Evolutionary conservation across 2,329 filamentous ascomycete genomes (phyloP).

Genomic region (Colletotrichum paranaense): DNA sequence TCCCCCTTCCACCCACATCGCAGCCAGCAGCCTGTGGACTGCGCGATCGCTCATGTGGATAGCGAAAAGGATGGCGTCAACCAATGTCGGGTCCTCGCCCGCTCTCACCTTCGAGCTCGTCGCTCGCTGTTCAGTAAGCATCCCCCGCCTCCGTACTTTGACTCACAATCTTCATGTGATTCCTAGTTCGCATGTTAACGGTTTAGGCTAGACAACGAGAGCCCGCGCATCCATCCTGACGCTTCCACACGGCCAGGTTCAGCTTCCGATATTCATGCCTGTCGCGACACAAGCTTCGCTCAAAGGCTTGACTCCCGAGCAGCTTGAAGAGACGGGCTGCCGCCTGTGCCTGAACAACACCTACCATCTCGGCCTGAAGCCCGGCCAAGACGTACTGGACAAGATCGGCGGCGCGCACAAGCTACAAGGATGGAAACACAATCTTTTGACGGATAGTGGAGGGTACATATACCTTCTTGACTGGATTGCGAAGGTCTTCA

Average conservation of each 20-base stretch:
- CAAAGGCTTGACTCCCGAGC: slow-evolving; percentile 92
- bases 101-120: slow-evolving; percentile 84
- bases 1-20: not conserved
- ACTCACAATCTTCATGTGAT: slow-evolving; percentile 3
- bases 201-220: slow-evolving; percentile 79
- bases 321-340: slow-evolving; percentile 90
- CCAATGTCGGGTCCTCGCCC: slow-evolving; percentile 64
- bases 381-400: slow-evolving; percentile 89
- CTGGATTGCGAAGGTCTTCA: not conserved
- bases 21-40: slow-evolving; percentile 5
- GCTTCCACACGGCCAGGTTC: slow-evolving; percentile 91
- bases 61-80: slow-evolving; percentile 58
- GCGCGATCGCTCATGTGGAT: slow-evolving; percentile 34
- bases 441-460: slow-evolving; percentile 87
- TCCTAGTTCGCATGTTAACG: slow-evolving; percentile 9
- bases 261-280: slow-evolving; percentile 97
- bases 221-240: slow-evolving; percentile 89
- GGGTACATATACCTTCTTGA: slow-evolving; percentile 58
- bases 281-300: slow-evolving; percentile 96
- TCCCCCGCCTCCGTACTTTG: not conserved
- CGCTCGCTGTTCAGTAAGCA: slow-evolving; percentile 81
- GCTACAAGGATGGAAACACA: slow-evolving; percentile 94
- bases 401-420: slow-evolving; percentile 92
- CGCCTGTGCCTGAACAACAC: slow-evolving; percentile 97
- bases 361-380: slow-evolving; percentile 95